phyloP scores from a whole-genome alignment of 1,139 yeast species.

The Nakaseomyces glabratus region DNA sequence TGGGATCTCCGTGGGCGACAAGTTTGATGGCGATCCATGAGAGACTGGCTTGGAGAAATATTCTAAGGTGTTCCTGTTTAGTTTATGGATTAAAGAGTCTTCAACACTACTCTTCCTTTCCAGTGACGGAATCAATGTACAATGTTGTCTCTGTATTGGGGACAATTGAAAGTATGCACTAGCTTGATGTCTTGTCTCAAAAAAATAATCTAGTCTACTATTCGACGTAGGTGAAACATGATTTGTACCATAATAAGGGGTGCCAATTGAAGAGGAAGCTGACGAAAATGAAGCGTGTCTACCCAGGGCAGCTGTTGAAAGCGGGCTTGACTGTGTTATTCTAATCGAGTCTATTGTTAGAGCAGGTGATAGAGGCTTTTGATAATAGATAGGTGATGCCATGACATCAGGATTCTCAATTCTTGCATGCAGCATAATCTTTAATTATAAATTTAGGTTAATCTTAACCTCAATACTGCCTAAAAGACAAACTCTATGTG shows the following conservation, averaged over 20 bases:
- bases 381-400: too few species aligned
- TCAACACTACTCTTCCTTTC: neutral
- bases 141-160: neutral
- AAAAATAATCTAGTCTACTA: neutral
- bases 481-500: too few species aligned
- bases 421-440: too few species aligned
- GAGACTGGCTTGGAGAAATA: neutral
- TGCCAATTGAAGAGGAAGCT: neutral
- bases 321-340: too few species aligned
- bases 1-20: too few species aligned
- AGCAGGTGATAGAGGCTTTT: too few species aligned
- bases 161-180: neutral
- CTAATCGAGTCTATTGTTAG: too few species aligned
- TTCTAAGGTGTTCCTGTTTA: constrained; percentile 1
- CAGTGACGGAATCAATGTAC: constrained; percentile 3
- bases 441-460: too few species aligned
- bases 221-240: neutral
- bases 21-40: too few species aligned
- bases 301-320: too few species aligned
- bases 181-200: neutral
- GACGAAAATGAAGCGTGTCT: neutral
- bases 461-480: too few species aligned
- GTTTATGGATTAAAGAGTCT: constrained; percentile 1
- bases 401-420: too few species aligned
- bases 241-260: neutral